Evolutionary conservation across 2,329 filamentous ascomycete genomes (phyloP).

Genomic region (Claviceps fusiformis): DNA sequence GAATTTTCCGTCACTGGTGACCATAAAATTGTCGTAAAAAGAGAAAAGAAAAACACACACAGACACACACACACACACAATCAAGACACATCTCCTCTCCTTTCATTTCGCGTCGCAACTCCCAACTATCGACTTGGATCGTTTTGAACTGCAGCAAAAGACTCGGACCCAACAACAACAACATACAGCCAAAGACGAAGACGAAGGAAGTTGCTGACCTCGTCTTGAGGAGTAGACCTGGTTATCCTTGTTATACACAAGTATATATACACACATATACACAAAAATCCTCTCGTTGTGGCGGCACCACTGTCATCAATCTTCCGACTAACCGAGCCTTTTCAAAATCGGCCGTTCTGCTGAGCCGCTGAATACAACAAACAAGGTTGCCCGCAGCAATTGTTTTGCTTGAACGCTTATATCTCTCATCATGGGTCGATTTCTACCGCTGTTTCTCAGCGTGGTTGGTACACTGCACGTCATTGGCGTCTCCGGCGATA

Average conservation of each 20-base stretch:
- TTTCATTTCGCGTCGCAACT: background rate
- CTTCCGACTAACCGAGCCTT: background rate
- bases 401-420: background rate
- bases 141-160: background rate
- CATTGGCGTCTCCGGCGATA: slow-evolving; percentile 14
- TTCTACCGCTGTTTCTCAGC: slow-evolving; percentile 10
- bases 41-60: too few species aligned
- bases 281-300: background rate
- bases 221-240: background rate
- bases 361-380: background rate
- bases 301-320: background rate
- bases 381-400: background rate
- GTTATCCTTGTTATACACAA: background rate
- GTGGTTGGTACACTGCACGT: slow-evolving; percentile 17
- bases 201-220: background rate
- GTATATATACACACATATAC: too few species aligned
- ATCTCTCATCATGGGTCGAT: slow-evolving; percentile 3
- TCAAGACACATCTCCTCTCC: background rate
- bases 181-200: background rate
- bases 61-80: too few species aligned
- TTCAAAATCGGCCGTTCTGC: background rate
- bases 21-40: slow-evolving; percentile 1
- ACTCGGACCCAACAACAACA: background rate
- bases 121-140: background rate
- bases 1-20: slow-evolving; percentile 3